Conservation (phyloP, 1,284 basidiomycete species). For the Vanrija pseudolonga region DNA sequence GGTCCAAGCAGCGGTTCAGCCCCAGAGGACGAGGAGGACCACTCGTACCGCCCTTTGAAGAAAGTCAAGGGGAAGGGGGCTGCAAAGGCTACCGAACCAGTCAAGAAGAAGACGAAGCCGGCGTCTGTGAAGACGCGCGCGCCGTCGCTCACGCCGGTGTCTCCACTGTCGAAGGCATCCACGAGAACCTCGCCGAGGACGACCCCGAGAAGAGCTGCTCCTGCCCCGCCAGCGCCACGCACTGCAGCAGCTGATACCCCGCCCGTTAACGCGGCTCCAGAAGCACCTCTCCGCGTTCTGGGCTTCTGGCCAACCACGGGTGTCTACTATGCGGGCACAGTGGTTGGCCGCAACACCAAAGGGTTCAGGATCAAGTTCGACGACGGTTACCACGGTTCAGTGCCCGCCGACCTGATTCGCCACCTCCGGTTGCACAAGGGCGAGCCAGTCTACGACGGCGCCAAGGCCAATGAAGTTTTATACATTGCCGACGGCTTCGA, state of each 20-base stretch:
- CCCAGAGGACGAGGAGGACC: conserved; percentile 24
- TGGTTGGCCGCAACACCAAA: conserved; percentile 3
- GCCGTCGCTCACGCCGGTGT: neutral
- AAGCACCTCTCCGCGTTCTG: conserved; percentile 7
- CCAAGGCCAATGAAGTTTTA: neutral
- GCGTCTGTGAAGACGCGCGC: neutral
- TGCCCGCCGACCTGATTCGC: conserved; percentile 4
- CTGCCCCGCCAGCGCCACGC: neutral
- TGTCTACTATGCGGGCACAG: conserved; percentile 13
- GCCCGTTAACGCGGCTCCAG: too few relatives aligned
- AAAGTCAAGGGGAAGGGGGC: neutral
- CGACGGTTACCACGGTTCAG: neutral
- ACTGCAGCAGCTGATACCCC: neutral
- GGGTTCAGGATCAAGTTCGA: conserved; percentile 12
- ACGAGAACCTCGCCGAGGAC: neutral
- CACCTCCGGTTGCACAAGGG: conserved; percentile 9
- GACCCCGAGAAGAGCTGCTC: neutral
- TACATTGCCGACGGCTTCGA: conserved; percentile 3
- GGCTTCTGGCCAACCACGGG: conserved; percentile 7
- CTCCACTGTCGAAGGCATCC: neutral
- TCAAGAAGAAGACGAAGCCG: neutral
- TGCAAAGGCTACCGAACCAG: neutral
- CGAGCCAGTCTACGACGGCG: conserved; percentile 6
- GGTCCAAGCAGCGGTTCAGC: conserved; percentile 17
- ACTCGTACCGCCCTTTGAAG: conserved; percentile 15